phyloP scores from a whole-genome alignment of 192 early-diverging fungal species.

The Coemansia sp. region DNA sequence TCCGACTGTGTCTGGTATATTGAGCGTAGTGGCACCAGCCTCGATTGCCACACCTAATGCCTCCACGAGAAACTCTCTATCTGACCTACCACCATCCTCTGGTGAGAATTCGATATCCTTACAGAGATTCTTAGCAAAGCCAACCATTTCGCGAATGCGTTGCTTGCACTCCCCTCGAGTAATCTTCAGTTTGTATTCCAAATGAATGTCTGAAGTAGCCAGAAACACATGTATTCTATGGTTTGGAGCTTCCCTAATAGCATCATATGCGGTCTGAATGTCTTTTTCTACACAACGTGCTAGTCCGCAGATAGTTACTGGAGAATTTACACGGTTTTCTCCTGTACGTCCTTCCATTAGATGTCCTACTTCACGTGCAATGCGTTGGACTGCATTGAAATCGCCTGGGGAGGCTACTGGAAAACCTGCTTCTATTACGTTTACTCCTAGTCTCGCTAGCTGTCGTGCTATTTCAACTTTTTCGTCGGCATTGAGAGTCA shows the following conservation, averaged over 20 bases:
- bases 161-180: slow-evolving; percentile 79
- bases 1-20: slow-evolving; percentile 98
- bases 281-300: slow-evolving; percentile 83
- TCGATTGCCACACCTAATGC: slow-evolving; percentile 79
- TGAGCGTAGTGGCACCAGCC: slow-evolving; percentile 92
- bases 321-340: slow-evolving; percentile 59
- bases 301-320: slow-evolving; percentile 87
- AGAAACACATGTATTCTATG: slow-evolving; percentile 94
- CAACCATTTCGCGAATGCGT: slow-evolving; percentile 77
- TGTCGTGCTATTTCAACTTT: slow-evolving; percentile 94
- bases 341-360: slow-evolving; percentile 77
- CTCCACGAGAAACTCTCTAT: slow-evolving; percentile 83
- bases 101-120: slow-evolving; percentile 92
- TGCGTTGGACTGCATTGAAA: slow-evolving; percentile 92
- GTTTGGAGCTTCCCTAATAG: slow-evolving; percentile 79
- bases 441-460: slow-evolving; percentile 90
- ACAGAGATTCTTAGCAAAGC: slow-evolving; percentile 74
- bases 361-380: slow-evolving; percentile 88
- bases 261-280: slow-evolving; percentile 87
- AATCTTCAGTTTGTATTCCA: slow-evolving; percentile 93
- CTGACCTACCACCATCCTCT: slow-evolving; percentile 91
- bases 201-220: slow-evolving; percentile 95
- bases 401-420: slow-evolving; percentile 92
- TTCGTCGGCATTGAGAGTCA: slow-evolving; percentile 87
- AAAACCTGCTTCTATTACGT: slow-evolving; percentile 95